Conservation (phyloP, 768 basidiomycete species). For the Calocera cornea region DNA sequence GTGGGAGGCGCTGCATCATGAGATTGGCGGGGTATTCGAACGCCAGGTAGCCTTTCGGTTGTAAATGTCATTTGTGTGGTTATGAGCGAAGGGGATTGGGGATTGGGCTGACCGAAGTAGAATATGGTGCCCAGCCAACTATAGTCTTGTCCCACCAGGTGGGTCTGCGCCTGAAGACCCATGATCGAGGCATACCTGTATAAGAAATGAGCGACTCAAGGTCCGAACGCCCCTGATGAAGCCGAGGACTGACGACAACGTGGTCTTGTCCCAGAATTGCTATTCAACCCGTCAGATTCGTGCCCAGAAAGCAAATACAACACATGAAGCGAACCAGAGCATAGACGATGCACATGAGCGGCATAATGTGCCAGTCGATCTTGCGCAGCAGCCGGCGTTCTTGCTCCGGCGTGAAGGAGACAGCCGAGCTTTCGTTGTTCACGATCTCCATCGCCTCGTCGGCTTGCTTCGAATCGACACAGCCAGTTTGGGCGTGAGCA, state of each 20-base stretch:
- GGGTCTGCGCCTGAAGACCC: conserved; percentile 33
- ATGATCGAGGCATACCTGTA: conserved; percentile 17
- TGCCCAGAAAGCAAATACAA: too few species aligned
- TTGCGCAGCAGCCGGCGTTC: not conserved
- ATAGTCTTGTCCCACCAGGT: conserved; percentile 38
- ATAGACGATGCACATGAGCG: not conserved
- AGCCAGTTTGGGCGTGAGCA: too few species aligned
- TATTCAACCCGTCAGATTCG: not conserved
- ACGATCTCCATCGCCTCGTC: too few species aligned
- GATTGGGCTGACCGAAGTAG: not conserved
- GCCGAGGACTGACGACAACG: too few species aligned
- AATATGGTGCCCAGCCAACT: conserved; percentile 29
- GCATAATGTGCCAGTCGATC: not conserved
- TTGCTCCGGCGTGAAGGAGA: not conserved
- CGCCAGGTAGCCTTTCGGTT: conserved; percentile 16
- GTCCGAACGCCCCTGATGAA: too few species aligned
- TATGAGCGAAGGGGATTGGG: too few species aligned
- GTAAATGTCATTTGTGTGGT: conserved; percentile 7
- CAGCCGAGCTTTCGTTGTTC: too few species aligned
- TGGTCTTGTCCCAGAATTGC: not conserved
- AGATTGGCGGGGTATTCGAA: conserved; percentile 40
- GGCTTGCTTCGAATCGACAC: too few species aligned
- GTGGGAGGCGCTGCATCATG: conserved; percentile 36
- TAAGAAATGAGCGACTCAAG: too few species aligned
- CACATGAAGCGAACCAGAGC: too few species aligned